Base-by-base conservation (phyloP, 176 grass and related monocot species). In the Leersia perrieri region DNA sequence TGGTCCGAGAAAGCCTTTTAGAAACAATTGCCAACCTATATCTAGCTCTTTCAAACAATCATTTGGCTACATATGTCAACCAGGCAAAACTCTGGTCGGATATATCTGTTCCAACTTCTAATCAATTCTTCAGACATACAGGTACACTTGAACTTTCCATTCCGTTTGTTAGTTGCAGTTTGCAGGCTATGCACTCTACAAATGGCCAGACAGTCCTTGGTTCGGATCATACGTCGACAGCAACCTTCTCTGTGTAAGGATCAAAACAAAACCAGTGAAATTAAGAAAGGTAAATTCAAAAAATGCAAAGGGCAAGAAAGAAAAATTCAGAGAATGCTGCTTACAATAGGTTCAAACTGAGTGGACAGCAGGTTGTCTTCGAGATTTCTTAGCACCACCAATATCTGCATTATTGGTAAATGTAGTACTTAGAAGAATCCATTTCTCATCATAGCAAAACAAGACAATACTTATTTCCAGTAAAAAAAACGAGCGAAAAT, bases 371-470 rank as follows among this genome's bases (percentile, higher is more conserved):
- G 66, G 73, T 98, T 94, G 30, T 60, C 39, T 60, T 94, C 83
- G 28, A 94, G 77, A 35, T 98, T 98, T 44, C 71, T 78, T 11
- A 98, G 89, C 70, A 98, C 85, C 70, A 74, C 20, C 75, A 98
- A 7, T 75, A 98, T 69, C 95, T 98, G 78, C 51, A 79, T n/a
- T 10, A 77, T n/a, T n/a, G 14, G 79, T 11, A 4, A 20, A 18
- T 1, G 35, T 30, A n/a, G 0, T 42, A 5, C 5, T 9, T 9
- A 45, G 38, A 49, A 45, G 27, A 33, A 15, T 47, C 26, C 11
- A 22, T 51, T 51, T 30, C 16, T 51, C 22, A 34, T 33, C 3
- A 7, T 30, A 68, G 44, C 32, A 51, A 34, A 63, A 5, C 11
- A 20, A n/a, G 14, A 53, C 44, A 16, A 2, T 53, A 53, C 0